Base-by-base conservation (phyloP, 306 rosid genomes). In the Parietaria judaica region DNA sequence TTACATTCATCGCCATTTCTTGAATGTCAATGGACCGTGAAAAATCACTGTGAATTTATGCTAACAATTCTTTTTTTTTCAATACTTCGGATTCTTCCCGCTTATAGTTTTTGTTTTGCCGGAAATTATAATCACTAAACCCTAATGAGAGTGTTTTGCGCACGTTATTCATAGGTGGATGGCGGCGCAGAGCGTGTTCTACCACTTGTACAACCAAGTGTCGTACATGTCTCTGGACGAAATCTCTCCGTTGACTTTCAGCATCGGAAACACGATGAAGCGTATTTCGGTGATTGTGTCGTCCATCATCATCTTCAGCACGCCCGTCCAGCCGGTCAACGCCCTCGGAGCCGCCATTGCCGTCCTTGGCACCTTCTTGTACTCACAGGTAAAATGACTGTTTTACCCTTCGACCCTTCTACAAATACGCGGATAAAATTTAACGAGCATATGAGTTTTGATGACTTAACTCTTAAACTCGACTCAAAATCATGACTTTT, bases 191-290 rank as follows among this genome's bases (percentile, higher is more conserved):
- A 92, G 98, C 59, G 78, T 92, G 65, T 92, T 92, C 83, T 88
- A 92, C 68, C 98, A 92, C 78, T 85, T 92, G 34, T 92, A 92
- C 80, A 92, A 92, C 75, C 98, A 88, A 60, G 98, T 92, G 31
- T 92, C 98, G 38, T 92, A 92, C 82, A 92, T 92, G 98, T 92
- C 98, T 56, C 75, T 92, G 70, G 98, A 92, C 7, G 76, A 92
- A 86, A 92, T 92, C 70, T 92, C 98, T 69, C 98, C 96, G 50
- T 82, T 92, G 82, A 92, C 98, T 14, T 88, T 92, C 60, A 92
- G 98, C 81, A 44, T 92, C 8, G 98, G 98, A 51, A 92, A 92
- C 85, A 92, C 98, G 80, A 88, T 92, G 98, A 92, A 92, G 72
- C 92, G 98, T 56, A 92, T 92, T 56, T 92, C 98, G 0, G 98